These are phyloP conservation scores for Yamadazyma sp. DNA, from an alignment of 805 yeast species.

Conservation along the genomic window DNA sequence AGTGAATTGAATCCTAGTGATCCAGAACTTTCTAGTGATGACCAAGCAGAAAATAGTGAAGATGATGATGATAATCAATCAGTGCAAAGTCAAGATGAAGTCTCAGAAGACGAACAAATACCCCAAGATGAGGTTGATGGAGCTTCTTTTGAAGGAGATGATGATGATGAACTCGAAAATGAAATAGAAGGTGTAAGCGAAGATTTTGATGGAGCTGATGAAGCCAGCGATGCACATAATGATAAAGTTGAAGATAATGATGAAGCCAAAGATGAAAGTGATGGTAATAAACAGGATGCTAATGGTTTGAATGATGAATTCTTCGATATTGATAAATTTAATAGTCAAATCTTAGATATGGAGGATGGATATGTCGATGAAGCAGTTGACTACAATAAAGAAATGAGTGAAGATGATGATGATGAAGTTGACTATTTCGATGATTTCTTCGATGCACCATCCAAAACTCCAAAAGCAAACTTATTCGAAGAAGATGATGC, in stretches of 20 bases:
- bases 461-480: slow-evolving; percentile 11
- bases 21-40: slow-evolving; percentile 23
- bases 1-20: slow-evolving; percentile 44
- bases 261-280: slow-evolving; percentile 16
- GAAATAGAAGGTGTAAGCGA: slow-evolving; percentile 10
- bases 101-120: slow-evolving; percentile 26
- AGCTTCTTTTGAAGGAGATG: slow-evolving; percentile 19
- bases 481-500: slow-evolving; percentile 10
- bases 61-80: slow-evolving; percentile 20
- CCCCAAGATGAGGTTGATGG: slow-evolving; percentile 19
- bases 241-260: slow-evolving; percentile 22
- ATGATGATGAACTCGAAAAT: slow-evolving; percentile 17
- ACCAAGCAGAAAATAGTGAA: slow-evolving; percentile 16
- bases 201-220: background rate
- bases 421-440: slow-evolving; percentile 58
- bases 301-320: slow-evolving; percentile 68
- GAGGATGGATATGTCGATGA: slow-evolving; percentile 36
- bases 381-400: slow-evolving; percentile 41
- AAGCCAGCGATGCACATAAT: slow-evolving; percentile 13
- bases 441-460: slow-evolving; percentile 60
- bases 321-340: slow-evolving; percentile 82
- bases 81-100: slow-evolving; percentile 26
- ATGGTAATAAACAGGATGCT: slow-evolving; percentile 17
- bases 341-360: slow-evolving; percentile 64
- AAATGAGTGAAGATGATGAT: slow-evolving; percentile 47